Percentiles rank a stretch among this genome's conserved stretches.
Conservation (phyloP, 1,284 basidiomycete genomes). For the Trichosporon ovoides region DNA sequence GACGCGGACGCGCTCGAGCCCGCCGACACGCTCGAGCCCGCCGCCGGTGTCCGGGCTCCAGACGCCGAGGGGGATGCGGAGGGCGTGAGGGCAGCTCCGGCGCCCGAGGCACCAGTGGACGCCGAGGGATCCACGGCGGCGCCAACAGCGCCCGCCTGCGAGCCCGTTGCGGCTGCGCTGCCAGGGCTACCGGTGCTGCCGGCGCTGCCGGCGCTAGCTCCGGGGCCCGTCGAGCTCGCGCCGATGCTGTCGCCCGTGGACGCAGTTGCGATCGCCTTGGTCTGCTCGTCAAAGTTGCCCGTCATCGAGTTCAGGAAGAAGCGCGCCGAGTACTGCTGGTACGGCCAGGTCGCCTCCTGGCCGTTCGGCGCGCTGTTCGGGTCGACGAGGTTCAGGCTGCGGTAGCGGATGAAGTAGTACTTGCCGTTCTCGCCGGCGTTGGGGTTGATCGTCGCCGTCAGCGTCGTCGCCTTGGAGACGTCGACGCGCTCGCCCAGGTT, state of each 20-base stretch:
- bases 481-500: conserved; percentile 57
- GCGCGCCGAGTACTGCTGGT: conserved; percentile 72
- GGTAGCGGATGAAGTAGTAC: conserved; percentile 56
- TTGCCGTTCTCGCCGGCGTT: conserved; percentile 57
- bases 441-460: conserved; percentile 60
- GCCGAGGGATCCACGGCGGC: conserved; percentile 7
- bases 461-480: conserved; percentile 55
- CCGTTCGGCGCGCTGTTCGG: too few species aligned
- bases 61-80: conserved; percentile 5
- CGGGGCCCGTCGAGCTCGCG: background rate
- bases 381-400: conserved; percentile 56
- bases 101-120: conserved; percentile 5
- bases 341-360: conserved; percentile 53
- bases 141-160: background rate
- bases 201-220: conserved; percentile 4
- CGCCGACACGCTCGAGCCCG: background rate
- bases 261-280: conserved; percentile 32
- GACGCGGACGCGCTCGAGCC: too few species aligned
- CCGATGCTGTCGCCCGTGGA: conserved; percentile 15
- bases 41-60: background rate
- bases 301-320: conserved; percentile 53
- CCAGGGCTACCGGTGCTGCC: conserved; percentile 7
- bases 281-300: conserved; percentile 40
- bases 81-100: conserved; percentile 10
- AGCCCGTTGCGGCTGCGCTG: background rate